These are phyloP conservation scores for Corchorus olitorius DNA, from an alignment of 345 rosid species.

Conservation along the genomic window DNA sequence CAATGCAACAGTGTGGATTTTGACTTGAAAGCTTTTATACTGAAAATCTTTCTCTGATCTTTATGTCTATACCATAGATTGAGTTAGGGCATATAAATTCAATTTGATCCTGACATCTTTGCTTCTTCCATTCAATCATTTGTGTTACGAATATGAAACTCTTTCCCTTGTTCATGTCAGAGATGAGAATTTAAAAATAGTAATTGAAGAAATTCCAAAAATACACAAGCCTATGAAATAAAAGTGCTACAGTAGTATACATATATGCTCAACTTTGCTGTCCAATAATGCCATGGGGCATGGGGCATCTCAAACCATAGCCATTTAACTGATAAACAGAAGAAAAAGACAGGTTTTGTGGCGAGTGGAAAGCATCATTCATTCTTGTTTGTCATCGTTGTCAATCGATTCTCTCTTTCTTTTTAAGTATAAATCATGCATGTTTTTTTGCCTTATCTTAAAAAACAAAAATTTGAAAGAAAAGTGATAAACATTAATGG, in stretches of 20 bases:
- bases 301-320: constrained; percentile 7
- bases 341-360: background rate
- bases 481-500: too few species aligned
- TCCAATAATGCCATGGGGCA: background rate
- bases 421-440: background rate
- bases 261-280: background rate
- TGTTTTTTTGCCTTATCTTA: background rate
- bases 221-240: background rate
- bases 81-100: too few species aligned
- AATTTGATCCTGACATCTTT: too few species aligned
- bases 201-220: background rate
- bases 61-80: too few species aligned
- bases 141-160: background rate
- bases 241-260: background rate
- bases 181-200: background rate
- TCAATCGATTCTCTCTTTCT: background rate
- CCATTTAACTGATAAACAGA: background rate
- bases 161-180: background rate
- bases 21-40: background rate
- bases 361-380: background rate
- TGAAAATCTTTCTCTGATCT: too few species aligned
- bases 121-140: background rate
- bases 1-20: background rate
- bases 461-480: too few species aligned
- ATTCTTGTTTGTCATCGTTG: background rate